These are phyloP conservation scores for Apium graveolens DNA, from an alignment of 129 eudicot genomes.

Conservation along the genomic window DNA sequence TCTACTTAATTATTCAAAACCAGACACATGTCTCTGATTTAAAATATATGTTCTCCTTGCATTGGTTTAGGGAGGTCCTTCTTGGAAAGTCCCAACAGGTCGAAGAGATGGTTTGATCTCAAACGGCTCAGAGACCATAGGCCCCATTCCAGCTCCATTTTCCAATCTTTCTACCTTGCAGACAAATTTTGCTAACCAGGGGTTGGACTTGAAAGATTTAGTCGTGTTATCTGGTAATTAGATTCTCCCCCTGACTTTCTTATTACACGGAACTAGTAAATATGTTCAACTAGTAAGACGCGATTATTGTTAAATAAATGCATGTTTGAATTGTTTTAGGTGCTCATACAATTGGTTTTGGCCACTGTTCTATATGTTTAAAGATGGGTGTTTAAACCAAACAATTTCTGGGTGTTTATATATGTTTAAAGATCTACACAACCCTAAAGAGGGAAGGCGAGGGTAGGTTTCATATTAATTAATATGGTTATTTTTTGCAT, in stretches of 20 bases:
- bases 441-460: too few species aligned
- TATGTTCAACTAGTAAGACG: slow-evolving; percentile 11
- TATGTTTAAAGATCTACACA: too few species aligned
- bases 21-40: not conserved
- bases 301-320: not conserved
- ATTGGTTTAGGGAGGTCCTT: slow-evolving; percentile 66
- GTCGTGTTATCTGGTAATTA: slow-evolving; percentile 66
- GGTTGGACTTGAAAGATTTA: slow-evolving; percentile 67
- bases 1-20: not conserved
- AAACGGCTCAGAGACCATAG: slow-evolving; percentile 56
- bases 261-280: too few species aligned
- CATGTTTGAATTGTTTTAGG: slow-evolving; percentile 24
- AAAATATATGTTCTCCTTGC: not conserved
- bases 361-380: too few species aligned
- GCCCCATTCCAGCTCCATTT: slow-evolving; percentile 63
- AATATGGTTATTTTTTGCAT: too few species aligned
- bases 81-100: slow-evolving; percentile 85
- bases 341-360: slow-evolving; percentile 77
- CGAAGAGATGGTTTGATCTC: slow-evolving; percentile 80
- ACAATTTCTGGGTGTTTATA: too few species aligned
- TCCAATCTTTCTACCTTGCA: slow-evolving; percentile 53
- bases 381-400: too few species aligned
- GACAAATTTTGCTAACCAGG: slow-evolving; percentile 50
- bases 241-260: not conserved
- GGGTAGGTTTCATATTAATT: too few species aligned